Evolutionary conservation across 768 basidiomycete genomes (phyloP).

Genomic region (Obba rivulosa): DNA sequence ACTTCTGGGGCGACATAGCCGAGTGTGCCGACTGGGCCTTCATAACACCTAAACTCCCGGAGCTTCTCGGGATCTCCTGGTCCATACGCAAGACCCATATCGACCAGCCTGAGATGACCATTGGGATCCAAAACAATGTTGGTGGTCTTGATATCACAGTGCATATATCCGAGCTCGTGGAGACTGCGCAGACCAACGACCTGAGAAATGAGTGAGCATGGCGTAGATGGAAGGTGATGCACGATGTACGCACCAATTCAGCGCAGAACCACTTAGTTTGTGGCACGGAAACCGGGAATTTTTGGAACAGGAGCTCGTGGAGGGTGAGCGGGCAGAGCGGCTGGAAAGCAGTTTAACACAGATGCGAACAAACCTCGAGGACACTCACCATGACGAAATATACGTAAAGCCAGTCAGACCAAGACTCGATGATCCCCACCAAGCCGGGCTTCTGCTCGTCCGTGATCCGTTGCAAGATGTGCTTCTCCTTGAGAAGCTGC

Average conservation of each 20-base stretch:
- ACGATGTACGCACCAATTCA: not conserved
- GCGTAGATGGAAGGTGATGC: not conserved
- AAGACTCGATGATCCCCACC: not conserved
- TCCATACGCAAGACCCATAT: no score
- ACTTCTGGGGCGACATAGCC: no score
- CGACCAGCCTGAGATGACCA: no score
- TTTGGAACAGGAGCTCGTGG: not conserved
- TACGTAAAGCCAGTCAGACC: constrained; percentile 1
- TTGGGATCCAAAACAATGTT: no score
- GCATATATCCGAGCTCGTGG: not conserved
- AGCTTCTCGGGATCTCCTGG: no score
- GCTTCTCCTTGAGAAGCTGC: not conserved
- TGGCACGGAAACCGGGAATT: not conserved
- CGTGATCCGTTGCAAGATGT: not conserved
- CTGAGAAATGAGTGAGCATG: not conserved
- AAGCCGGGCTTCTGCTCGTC: not conserved
- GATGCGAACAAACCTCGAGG: not conserved
- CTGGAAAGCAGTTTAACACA: not conserved
- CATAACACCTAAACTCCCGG: constrained; percentile 37
- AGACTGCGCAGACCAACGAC: not conserved
- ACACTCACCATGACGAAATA: constrained; percentile 7
- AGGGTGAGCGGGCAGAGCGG: not conserved
- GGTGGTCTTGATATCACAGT: no score
- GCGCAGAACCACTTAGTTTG: not conserved
- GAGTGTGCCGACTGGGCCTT: no score